Conservation (phyloP, 352 stramenopile genomes). For the Phytophthora chlamydospora region DNA sequence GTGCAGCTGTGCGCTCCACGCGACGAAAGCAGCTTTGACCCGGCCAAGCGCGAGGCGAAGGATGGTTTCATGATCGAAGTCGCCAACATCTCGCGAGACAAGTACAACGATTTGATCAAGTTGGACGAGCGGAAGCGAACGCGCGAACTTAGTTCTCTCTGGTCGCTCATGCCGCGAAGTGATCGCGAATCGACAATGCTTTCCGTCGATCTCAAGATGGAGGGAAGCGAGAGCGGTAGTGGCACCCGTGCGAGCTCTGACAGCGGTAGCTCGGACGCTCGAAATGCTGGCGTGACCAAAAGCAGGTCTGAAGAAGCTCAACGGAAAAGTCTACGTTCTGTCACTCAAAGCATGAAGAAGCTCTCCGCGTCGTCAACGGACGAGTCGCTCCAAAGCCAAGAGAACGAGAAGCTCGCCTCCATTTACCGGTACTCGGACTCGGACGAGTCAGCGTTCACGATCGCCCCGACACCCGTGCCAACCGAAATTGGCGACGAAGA, state of each 20-base stretch:
- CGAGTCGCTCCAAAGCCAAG: slow-evolving; percentile 13
- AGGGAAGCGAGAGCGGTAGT: slow-evolving; percentile 20
- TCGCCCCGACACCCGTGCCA: slow-evolving; percentile 12
- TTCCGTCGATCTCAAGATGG: slow-evolving; percentile 41
- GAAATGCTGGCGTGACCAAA: slow-evolving; percentile 5
- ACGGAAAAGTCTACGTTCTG: slow-evolving; percentile 22
- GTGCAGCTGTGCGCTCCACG: slow-evolving; percentile 55
- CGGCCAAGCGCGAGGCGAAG: slow-evolving; percentile 55
- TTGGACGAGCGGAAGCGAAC: slow-evolving; percentile 44
- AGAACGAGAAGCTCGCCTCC: slow-evolving; percentile 4
- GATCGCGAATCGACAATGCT: slow-evolving; percentile 47
- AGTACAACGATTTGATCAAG: slow-evolving; percentile 47
- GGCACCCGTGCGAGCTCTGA: slow-evolving; percentile 17
- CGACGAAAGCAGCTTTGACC: slow-evolving; percentile 41
- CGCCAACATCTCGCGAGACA: slow-evolving; percentile 47
- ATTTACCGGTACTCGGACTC: slow-evolving; percentile 27
- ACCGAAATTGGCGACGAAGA: slow-evolving; percentile 18
- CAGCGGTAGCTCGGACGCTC: slow-evolving; percentile 15
- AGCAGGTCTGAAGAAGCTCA: slow-evolving; percentile 1
- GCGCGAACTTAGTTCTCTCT: slow-evolving; percentile 51
- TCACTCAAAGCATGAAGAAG: slow-evolving; percentile 27
- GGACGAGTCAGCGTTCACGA: slow-evolving; percentile 30
- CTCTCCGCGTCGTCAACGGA: slow-evolving; percentile 24
- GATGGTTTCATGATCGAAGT: slow-evolving; percentile 79
- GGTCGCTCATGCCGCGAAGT: slow-evolving; percentile 37